A percentile compares a stretch with the other conserved stretches of the same genome.
phyloP scores from a whole-genome alignment of 2,329 filamentous ascomycete genomes.

The Pseudogymnoascus pannorum region DNA sequence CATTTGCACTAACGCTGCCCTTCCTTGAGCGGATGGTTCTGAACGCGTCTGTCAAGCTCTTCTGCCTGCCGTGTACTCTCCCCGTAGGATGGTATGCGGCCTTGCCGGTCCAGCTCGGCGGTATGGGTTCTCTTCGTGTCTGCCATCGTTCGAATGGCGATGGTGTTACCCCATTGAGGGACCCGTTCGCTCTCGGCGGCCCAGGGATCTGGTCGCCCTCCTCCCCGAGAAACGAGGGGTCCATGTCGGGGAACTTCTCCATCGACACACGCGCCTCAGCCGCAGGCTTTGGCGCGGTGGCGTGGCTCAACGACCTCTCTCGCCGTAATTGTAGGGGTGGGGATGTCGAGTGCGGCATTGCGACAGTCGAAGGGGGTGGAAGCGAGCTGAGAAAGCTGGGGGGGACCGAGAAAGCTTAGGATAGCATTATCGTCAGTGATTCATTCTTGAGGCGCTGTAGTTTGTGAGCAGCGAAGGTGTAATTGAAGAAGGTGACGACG shows the following conservation, averaged over 20 bases:
- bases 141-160: conserved; percentile 50
- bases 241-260: conserved; percentile 52
- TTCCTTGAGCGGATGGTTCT: conserved; percentile 72
- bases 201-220: conserved; percentile 3
- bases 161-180: conserved; percentile 21
- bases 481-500: not conserved
- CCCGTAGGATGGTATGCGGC: conserved; percentile 9
- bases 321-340: not conserved
- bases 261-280: conserved; percentile 26
- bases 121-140: conserved; percentile 24
- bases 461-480: not conserved
- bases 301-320: conserved; percentile 5
- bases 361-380: not conserved
- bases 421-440: not conserved
- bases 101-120: conserved; percentile 25
- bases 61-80: conserved; percentile 61
- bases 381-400: conserved; percentile 6
- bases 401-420: not conserved
- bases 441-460: not conserved
- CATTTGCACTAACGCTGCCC: conserved; percentile 84
- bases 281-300: not conserved
- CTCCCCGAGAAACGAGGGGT: conserved; percentile 16
- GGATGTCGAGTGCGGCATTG: conserved; percentile 8
- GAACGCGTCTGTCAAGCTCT: conserved; percentile 85
- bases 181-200: conserved; percentile 17